Conservation (phyloP, 2,329 filamentous ascomycete genomes). For the Dothideomycetes sp. region DNA sequence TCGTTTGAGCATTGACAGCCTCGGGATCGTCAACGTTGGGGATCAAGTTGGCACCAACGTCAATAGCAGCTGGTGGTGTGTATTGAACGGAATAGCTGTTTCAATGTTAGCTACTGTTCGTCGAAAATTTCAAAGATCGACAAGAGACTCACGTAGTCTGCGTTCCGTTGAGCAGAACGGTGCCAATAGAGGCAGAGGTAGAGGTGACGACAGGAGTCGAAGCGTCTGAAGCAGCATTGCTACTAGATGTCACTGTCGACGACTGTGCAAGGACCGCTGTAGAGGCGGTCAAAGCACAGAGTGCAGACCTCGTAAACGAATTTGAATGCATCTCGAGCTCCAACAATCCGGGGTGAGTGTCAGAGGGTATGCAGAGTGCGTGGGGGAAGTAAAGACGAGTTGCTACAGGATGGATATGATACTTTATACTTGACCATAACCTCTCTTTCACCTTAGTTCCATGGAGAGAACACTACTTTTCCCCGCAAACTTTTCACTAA, state of each 20-base stretch:
- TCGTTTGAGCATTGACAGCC: conserved; percentile 52
- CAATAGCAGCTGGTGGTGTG: conserved; percentile 26
- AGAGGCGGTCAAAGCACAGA: conserved; percentile 7
- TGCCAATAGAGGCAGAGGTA: conserved; percentile 16
- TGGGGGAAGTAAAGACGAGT: neutral
- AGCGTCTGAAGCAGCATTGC: conserved; percentile 13
- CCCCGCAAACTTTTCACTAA: neutral
- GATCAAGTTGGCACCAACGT: conserved; percentile 35
- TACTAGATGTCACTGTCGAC: conserved; percentile 10
- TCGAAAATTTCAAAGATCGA: neutral
- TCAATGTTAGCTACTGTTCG: conserved; percentile 13
- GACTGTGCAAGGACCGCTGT: conserved; percentile 18
- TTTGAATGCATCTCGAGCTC: no score
- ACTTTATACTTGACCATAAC: no score
- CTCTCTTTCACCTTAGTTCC: no score
- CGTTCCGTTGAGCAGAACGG: conserved; percentile 22
- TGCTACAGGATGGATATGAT: neutral
- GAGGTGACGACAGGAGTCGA: conserved; percentile 15
- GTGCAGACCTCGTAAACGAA: conserved; percentile 2
- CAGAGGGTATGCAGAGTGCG: neutral
- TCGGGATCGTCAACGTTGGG: conserved; percentile 57
- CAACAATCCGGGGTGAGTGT: neutral
- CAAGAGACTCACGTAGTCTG: neutral
- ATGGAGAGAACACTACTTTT: neutral
- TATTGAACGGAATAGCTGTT: conserved; percentile 22